Conservation (phyloP, 1,284 basidiomycete species). For the Ustilago esculenta region DNA sequence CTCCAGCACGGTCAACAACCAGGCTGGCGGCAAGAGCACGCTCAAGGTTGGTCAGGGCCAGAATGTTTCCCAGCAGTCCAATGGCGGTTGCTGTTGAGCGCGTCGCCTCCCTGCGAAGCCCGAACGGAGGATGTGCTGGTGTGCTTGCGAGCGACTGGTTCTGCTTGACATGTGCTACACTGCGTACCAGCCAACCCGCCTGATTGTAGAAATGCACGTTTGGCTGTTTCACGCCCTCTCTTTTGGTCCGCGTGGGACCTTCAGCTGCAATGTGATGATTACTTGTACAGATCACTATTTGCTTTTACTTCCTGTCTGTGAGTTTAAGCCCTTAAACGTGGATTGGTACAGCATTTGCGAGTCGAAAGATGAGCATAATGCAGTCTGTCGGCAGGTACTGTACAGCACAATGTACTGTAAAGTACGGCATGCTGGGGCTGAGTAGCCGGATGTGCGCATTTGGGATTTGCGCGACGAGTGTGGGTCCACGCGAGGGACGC, state of each 20-base stretch:
- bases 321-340: no score
- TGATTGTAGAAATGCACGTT: background rate
- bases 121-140: background rate
- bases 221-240: background rate
- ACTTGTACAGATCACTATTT: slow-evolving; percentile 21
- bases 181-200: no score
- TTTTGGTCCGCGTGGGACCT: slow-evolving; percentile 4
- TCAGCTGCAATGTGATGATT: slow-evolving; percentile 18
- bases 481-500: background rate
- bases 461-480: slow-evolving; percentile 8
- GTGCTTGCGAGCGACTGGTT: background rate
- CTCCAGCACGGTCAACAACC: slow-evolving; percentile 61
- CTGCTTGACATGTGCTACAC: background rate
- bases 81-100: slow-evolving; percentile 63
- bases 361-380: no score
- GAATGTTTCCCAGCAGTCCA: slow-evolving; percentile 56
- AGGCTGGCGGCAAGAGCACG: slow-evolving; percentile 61
- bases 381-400: no score
- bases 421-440: no score
- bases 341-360: no score
- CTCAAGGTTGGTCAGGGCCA: slow-evolving; percentile 66
- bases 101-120: no score
- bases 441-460: no score
- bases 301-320: background rate
- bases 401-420: no score